Base-by-base conservation (phyloP, 2,329 filamentous ascomycete genomes). In the Thielaviopsis populi region DNA sequence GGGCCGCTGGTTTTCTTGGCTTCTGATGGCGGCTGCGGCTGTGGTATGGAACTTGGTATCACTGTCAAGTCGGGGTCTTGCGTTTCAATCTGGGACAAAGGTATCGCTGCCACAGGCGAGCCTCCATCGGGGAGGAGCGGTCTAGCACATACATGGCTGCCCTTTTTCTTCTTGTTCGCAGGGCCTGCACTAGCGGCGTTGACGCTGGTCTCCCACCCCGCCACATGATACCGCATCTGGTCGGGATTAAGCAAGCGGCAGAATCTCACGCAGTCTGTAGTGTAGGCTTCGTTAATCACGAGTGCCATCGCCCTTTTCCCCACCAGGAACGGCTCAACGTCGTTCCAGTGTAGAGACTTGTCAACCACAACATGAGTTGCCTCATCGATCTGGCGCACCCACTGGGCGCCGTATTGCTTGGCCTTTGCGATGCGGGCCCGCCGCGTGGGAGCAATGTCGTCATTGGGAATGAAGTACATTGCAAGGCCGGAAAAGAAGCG, bases 301-400 rank as follows among this genome's bases (percentile, higher is more conserved):
- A 78, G 69, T 5, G 74, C 71, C 53, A 75, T 69, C 1, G 66
- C 63, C 0, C 67, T 62, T 61, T 56, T 66, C 8, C 15, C 69
- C n/a, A 67, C 66, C 37, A 69, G 68, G 37, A 81, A 78, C 11
- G 74, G 76, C 63, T 85, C 72, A 6, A 95, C 76, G 64, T 91
- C 82, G 3, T 78, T 73, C 70, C 84, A 91, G 0, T 75, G 75
- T 60, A 94, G 74, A 0, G 74, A 74, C 68, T 83, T 86, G 70
- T 96, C 91, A 1, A 90, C 85, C 65, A 97, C 79, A 59, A 95
- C 76, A 74, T 96, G 89, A 0, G 87, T 95, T 17, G 94, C 81
- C 24, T 74, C 73, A 0, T 68, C 72, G 70, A 85, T 82, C 0
- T 78, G 74, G 61, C 79, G 79, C 33, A 83, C 80, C 85, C 91